These are phyloP conservation scores for Themeda triandra DNA, from an alignment of 176 grass and related monocot genomes.

Conservation along the genomic window DNA sequence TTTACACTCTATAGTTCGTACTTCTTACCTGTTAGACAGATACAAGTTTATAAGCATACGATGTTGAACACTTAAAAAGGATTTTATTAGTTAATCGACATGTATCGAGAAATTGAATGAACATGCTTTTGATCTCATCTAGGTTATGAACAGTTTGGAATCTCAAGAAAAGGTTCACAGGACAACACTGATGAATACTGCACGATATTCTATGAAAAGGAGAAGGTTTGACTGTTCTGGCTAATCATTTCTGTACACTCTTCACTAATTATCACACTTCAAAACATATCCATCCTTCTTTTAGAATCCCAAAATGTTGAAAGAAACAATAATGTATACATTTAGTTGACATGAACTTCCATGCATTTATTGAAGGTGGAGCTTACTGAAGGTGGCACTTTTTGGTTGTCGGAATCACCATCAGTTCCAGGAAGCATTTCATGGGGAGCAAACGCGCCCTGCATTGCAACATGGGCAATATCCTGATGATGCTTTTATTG, in stretches of 20 bases:
- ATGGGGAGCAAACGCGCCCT: constrained; percentile 82
- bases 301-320: neutral
- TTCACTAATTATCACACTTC: neutral
- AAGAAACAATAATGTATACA: constrained; percentile 32
- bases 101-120: constrained; percentile 10
- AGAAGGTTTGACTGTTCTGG: constrained; percentile 57
- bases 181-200: constrained; percentile 92
- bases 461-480: constrained; percentile 98
- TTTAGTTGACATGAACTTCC: constrained; percentile 25
- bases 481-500: constrained; percentile 44
- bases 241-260: neutral
- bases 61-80: neutral
- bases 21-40: neutral
- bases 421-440: constrained; percentile 93
- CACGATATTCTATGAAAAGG: constrained; percentile 98
- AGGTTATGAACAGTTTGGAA: constrained; percentile 99
- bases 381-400: constrained; percentile 96
- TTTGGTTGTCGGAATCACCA: constrained; percentile 97
- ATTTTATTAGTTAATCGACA: neutral
- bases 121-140: constrained; percentile 12
- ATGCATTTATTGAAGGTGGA: constrained; percentile 76
- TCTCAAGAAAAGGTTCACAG: constrained; percentile 97
- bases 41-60: neutral
- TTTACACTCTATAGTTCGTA: neutral
- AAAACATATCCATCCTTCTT: constrained; percentile 1